Conservation (phyloP, 2,329 filamentous ascomycete species). For the Emydomyces testavorans region DNA sequence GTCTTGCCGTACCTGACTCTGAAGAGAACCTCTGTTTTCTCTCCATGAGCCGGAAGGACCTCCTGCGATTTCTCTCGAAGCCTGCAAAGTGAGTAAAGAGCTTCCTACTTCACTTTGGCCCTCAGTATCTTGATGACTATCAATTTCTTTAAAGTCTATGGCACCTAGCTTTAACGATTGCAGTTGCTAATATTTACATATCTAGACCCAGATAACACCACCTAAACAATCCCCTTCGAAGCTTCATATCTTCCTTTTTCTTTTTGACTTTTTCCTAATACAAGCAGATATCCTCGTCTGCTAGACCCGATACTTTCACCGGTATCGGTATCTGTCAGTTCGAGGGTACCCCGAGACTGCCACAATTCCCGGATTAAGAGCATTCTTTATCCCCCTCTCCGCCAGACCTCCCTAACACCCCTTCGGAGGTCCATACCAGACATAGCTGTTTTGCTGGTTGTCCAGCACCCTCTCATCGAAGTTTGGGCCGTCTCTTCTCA, state of each 20-base stretch:
- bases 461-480: constrained; percentile 42
- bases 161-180: too few relatives aligned
- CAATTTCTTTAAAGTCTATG: too few relatives aligned
- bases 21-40: constrained; percentile 27
- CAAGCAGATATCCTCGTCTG: constrained; percentile 59
- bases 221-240: background rate
- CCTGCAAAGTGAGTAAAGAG: constrained; percentile 65
- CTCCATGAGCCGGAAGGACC: constrained; percentile 86
- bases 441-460: constrained; percentile 57
- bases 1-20: constrained; percentile 15
- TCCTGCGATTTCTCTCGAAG: constrained; percentile 87
- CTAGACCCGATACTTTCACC: constrained; percentile 71
- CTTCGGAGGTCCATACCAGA: constrained; percentile 41
- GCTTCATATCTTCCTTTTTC: constrained; percentile 20
- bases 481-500: constrained; percentile 92
- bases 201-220: constrained; percentile 54
- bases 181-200: constrained; percentile 11
- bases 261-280: constrained; percentile 17
- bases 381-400: constrained; percentile 70
- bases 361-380: constrained; percentile 82
- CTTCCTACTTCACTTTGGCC: background rate
- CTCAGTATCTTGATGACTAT: background rate
- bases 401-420: constrained; percentile 80
- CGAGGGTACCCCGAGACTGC: constrained; percentile 50
- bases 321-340: constrained; percentile 72